Percentiles rank a stretch among this genome's conserved stretches.
Evolutionary conservation across 2,329 filamentous ascomycete species (phyloP).

Genomic region (Neofusicoccum parvum): DNA sequence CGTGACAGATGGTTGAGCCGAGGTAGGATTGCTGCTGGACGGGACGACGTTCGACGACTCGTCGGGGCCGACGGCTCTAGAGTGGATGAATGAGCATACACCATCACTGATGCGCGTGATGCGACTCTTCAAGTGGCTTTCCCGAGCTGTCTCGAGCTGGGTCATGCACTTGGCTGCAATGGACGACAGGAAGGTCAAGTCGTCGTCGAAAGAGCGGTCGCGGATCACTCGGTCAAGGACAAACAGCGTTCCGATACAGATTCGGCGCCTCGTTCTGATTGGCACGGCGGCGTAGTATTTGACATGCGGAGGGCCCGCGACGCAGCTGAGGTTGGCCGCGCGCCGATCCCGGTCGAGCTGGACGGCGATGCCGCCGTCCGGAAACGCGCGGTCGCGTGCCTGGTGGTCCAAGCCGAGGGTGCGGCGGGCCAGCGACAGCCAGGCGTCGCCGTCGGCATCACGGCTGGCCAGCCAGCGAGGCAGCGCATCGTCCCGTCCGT

Average conservation of each 20-base stretch:
- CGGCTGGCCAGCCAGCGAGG: background rate
- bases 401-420: conserved; percentile 4
- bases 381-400: conserved; percentile 9
- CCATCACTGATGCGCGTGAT: conserved; percentile 11
- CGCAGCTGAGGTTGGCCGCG: conserved; percentile 12
- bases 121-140: conserved; percentile 21
- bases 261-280: conserved; percentile 19
- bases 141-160: conserved; percentile 23
- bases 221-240: conserved; percentile 20
- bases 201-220: conserved; percentile 1
- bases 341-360: conserved; percentile 1
- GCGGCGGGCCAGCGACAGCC: conserved; percentile 19
- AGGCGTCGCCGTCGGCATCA: background rate
- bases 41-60: background rate
- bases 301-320: conserved; percentile 8
- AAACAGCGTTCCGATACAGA: conserved; percentile 25
- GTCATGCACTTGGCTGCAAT: conserved; percentile 23
- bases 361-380: conserved; percentile 9
- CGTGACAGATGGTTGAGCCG: too few relatives aligned
- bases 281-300: conserved; percentile 23
- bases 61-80: background rate
- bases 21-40: background rate
- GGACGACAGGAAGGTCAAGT: conserved; percentile 18
- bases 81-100: conserved; percentile 16
- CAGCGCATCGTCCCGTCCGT: background rate